A percentile compares a stretch with the other conserved stretches of the same genome.
phyloP scores from a whole-genome alignment of 1,284 basidiomycete species.

The Bothia castanella region DNA sequence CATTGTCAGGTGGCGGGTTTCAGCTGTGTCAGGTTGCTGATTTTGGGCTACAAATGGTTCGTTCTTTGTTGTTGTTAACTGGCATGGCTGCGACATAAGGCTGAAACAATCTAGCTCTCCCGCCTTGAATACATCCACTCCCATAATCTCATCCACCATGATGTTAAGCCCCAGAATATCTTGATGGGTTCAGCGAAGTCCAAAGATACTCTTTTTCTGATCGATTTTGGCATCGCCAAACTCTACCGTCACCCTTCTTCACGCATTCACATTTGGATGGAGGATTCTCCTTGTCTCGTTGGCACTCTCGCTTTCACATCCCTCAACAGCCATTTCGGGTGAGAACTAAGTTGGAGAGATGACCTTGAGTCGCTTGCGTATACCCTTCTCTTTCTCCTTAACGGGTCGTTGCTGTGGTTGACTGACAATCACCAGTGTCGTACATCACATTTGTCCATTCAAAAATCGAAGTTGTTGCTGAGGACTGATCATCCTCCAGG shows the following conservation, averaged over 20 bases:
- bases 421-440: too few relatives aligned
- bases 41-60: slow-evolving; percentile 90
- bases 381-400: slow-evolving; percentile 98
- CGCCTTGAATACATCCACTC: slow-evolving; percentile 99
- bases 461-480: slow-evolving; percentile 97
- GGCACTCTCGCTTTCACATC: slow-evolving; percentile 99
- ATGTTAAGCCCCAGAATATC: slow-evolving; percentile 99
- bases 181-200: slow-evolving; percentile 99
- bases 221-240: slow-evolving; percentile 99
- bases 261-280: slow-evolving; percentile 97
- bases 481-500: slow-evolving; percentile 95
- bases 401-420: slow-evolving; percentile 94
- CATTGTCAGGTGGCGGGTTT: too few relatives aligned
- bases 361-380: slow-evolving; percentile 96
- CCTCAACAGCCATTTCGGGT: slow-evolving; percentile 98
- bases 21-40: slow-evolving; percentile 99
- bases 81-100: too few relatives aligned
- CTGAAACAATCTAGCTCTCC: too few relatives aligned
- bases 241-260: slow-evolving; percentile 99
- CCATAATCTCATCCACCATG: slow-evolving; percentile 99
- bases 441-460: too few relatives aligned
- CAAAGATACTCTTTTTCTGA: slow-evolving; percentile 99
- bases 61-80: not conserved
- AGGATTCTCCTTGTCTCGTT: slow-evolving; percentile 99
- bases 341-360: slow-evolving; percentile 94